Conservation (phyloP, 345 rosid genomes). For the Salix brachista region DNA sequence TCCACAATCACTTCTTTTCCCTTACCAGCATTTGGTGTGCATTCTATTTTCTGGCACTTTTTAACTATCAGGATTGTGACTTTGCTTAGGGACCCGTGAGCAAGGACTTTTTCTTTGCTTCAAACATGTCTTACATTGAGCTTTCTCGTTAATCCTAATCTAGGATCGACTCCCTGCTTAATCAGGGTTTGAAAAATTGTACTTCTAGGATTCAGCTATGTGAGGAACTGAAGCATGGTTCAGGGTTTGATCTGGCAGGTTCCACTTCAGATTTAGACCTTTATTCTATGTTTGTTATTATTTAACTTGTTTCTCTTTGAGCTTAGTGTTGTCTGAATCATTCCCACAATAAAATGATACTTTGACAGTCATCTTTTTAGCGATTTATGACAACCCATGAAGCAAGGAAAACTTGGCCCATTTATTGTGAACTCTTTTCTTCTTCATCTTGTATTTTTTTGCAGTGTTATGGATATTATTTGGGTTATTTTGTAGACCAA, state of each 20-base stretch:
- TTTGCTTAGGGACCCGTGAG: neutral
- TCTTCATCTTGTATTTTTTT: neutral
- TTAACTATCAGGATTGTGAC: neutral
- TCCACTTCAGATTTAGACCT: neutral
- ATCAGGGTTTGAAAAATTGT: neutral
- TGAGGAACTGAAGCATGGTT: neutral
- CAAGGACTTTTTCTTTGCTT: neutral
- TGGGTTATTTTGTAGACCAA: slow-evolving; percentile 59
- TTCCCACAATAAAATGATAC: neutral
- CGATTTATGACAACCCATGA: neutral
- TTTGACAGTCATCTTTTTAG: neutral
- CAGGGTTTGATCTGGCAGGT: neutral
- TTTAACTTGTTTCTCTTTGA: neutral
- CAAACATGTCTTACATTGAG: neutral
- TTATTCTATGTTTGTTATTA: neutral
- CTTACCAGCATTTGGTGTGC: neutral
- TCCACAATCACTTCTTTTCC: neutral
- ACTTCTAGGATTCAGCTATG: neutral
- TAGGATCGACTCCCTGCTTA: neutral
- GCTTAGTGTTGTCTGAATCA: neutral
- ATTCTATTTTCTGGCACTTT: neutral
- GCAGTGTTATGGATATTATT: neutral
- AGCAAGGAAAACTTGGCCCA: neutral
- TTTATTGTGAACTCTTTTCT: neutral
- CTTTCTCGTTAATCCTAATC: neutral